Base-by-base conservation (phyloP, 2,329 filamentous ascomycete species). In the Didymella exigua region DNA sequence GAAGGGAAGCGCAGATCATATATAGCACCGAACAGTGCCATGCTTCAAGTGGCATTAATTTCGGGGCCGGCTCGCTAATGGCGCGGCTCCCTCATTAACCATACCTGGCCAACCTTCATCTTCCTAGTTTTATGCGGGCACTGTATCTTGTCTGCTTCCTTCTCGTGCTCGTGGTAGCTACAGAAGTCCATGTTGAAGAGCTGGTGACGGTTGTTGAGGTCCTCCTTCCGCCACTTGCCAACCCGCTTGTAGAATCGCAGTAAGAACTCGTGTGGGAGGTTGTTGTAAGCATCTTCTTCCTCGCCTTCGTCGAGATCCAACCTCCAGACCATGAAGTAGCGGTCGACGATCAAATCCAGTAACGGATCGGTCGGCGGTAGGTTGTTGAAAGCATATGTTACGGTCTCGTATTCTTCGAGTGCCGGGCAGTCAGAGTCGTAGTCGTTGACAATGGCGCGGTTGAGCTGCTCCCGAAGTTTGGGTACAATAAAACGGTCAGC, bases 321-420 rank as follows among this genome's bases (percentile, higher is more conserved):
- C 26, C 51, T 44, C 51, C 50, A 54, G 10, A 54, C 50, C 50
- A 54, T 54, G 31, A 54, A 54, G 21, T 54, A 54, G 33, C 51
- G 51, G 29, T 61, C 59, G 19, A 57, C 56, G 10, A 59, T 44
- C 9, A 59, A 37, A 21, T 49, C 41, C 13, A 61, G 46, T 19
- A 60, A 31, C 11, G 46, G 54, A 16, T 58, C 50, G 11, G 41
- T 48, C 9, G 50, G 23, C 14, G 54, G 58, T 11, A 60, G 27
- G 38, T 55, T 54, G n/a, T 55, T 38, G 33, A 58, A 60, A 21
- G 48, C 55, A 29, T 58, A 54, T n/a, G 40, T 48, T 16, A 60
- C 23, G n/a, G 42, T 46, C 27, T 51, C 38, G 29, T 54, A 54
- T 18, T 54, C 50, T 26, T 54, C 50, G 0, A 54, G 36, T n/a